phyloP scores from a whole-genome alignment of 345 rosid genomes.

The Corymbia maculata region DNA sequence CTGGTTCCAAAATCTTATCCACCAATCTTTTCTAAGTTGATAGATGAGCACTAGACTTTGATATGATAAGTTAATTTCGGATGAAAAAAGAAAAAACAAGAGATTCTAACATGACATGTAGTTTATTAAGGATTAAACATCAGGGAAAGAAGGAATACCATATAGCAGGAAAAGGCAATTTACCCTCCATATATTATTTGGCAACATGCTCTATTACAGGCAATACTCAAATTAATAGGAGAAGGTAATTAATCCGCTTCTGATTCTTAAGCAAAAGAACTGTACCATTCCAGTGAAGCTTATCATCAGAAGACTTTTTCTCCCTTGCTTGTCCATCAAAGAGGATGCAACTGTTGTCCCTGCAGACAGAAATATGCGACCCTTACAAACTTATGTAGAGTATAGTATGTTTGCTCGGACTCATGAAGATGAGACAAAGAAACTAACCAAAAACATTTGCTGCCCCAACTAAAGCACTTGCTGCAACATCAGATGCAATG shows the following conservation, averaged over 20 bases:
- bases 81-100: background rate
- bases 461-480: constrained; percentile 99
- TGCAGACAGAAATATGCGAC: constrained; percentile 10
- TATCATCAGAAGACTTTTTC: constrained; percentile 80
- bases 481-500: constrained; percentile 90
- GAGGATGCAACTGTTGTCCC: constrained; percentile 96
- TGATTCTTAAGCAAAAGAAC: background rate
- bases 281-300: constrained; percentile 94
- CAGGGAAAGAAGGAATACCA: background rate
- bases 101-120: background rate
- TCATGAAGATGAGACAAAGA: background rate
- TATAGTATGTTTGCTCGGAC: background rate
- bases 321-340: constrained; percentile 95
- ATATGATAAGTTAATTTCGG: background rate
- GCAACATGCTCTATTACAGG: background rate
- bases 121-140: background rate
- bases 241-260: background rate
- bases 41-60: background rate
- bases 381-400: background rate
- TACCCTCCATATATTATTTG: background rate
- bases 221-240: background rate
- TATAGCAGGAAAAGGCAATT: background rate
- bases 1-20: background rate
- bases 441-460: constrained; percentile 83
- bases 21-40: background rate